These are phyloP conservation scores for Plasmopara viticola DNA, from an alignment of 352 stramenopile species.

Conservation along the genomic window DNA sequence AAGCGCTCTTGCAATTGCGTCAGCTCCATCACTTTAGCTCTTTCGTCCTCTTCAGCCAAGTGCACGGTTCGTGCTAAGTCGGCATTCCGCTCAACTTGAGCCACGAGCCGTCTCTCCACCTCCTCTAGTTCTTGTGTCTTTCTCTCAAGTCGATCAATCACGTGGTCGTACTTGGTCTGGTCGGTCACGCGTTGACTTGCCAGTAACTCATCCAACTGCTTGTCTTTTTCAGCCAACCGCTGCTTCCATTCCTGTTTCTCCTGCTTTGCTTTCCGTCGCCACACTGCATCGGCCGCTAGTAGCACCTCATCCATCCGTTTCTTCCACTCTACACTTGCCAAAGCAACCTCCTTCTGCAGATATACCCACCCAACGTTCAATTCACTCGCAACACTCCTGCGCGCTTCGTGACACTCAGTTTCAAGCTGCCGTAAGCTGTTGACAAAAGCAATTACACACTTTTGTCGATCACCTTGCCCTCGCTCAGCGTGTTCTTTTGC, in stretches of 20 bases:
- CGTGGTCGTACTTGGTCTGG: constrained; percentile 50
- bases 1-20: constrained; percentile 36
- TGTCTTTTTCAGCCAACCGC: constrained; percentile 39
- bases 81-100: constrained; percentile 21
- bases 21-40: constrained; percentile 24
- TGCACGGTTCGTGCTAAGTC: constrained; percentile 30
- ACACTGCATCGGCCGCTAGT: constrained; percentile 14
- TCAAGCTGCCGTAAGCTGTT: constrained; percentile 25
- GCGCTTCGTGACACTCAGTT: constrained; percentile 29
- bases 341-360: constrained; percentile 27
- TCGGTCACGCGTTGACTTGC: constrained; percentile 41
- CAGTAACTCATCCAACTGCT: constrained; percentile 41
- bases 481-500: constrained; percentile 23
- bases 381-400: constrained; percentile 25
- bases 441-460: constrained; percentile 22
- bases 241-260: constrained; percentile 45
- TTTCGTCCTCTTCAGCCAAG: constrained; percentile 35
- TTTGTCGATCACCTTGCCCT: constrained; percentile 21
- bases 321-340: constrained; percentile 17
- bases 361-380: constrained; percentile 26
- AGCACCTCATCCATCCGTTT: constrained; percentile 22
- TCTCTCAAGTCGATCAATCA: constrained; percentile 32
- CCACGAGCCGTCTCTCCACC: constrained; percentile 18
- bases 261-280: constrained; percentile 22
- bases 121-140: constrained; percentile 36